Percentiles rank a stretch among this genome's conserved stretches.
Evolutionary conservation across 805 yeast genomes (phyloP).

Genomic region (Starmerella sirachaensis): DNA sequence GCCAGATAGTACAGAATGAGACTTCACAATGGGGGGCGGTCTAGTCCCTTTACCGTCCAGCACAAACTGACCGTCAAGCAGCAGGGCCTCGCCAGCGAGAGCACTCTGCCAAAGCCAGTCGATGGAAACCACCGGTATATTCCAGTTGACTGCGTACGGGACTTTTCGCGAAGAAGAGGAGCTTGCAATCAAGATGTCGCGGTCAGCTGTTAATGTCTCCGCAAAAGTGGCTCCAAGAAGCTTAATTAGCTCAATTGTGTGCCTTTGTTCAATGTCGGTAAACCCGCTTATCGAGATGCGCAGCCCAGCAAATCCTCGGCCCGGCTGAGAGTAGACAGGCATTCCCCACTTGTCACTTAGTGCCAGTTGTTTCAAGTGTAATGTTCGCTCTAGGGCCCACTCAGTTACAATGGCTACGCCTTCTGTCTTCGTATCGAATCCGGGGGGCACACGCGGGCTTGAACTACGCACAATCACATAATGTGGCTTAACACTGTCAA

Average conservation of each 20-base stretch:
- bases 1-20: no score
- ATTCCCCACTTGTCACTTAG: slow-evolving; percentile 50
- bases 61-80: slow-evolving; percentile 5
- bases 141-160: slow-evolving; percentile 28
- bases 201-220: slow-evolving; percentile 37
- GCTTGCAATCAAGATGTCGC: slow-evolving; percentile 42
- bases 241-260: slow-evolving; percentile 50
- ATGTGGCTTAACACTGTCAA: slow-evolving; percentile 5
- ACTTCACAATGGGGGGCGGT: slow-evolving; percentile 7
- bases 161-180: slow-evolving; percentile 25
- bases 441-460: slow-evolving; percentile 16
- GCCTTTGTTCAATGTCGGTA: slow-evolving; percentile 63
- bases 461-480: slow-evolving; percentile 24
- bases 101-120: slow-evolving; percentile 33
- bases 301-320: slow-evolving; percentile 23
- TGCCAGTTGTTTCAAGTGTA: slow-evolving; percentile 41
- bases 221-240: slow-evolving; percentile 42
- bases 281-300: slow-evolving; percentile 56
- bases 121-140: slow-evolving; percentile 29
- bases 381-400: slow-evolving; percentile 67
- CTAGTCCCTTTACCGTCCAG: slow-evolving; percentile 14
- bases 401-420: slow-evolving; percentile 45
- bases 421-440: slow-evolving; percentile 7
- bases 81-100: slow-evolving; percentile 18
- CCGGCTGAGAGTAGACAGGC: slow-evolving; percentile 26